phyloP scores from a whole-genome alignment of 257 asterid species.

The Plectranthus barbatus region DNA sequence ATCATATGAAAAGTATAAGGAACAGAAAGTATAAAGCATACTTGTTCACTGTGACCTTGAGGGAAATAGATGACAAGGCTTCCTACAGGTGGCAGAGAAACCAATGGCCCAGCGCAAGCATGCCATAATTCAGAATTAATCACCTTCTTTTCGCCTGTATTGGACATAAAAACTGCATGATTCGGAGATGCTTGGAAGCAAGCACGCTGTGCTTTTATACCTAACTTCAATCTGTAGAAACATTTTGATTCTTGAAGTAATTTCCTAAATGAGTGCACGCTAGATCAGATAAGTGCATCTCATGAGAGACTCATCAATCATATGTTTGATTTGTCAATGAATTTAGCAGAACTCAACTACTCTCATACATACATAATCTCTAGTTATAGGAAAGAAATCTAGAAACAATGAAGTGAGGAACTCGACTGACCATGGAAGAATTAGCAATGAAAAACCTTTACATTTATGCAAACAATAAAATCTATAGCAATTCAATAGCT shows the following conservation, averaged over 20 bases:
- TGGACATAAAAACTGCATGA: neutral
- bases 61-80: constrained; percentile 90
- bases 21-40: neutral
- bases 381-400: neutral
- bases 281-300: neutral
- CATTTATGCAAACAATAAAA: neutral
- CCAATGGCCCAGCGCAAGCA: constrained; percentile 98
- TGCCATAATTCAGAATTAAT: constrained; percentile 98
- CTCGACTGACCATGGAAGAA: too few species aligned
- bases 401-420: too few species aligned
- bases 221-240: neutral
- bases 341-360: neutral
- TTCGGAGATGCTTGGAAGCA: too few species aligned
- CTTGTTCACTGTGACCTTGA: too few species aligned
- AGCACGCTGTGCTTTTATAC: neutral
- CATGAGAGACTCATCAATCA: neutral
- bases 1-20: neutral
- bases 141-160: constrained; percentile 63
- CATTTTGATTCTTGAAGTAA: neutral
- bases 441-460: neutral
- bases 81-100: constrained; percentile 85
- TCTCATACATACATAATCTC: neutral
- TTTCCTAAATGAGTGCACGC: neutral
- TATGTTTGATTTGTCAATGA: neutral
- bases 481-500: neutral